Evolutionary conservation across 305 asterid species (phyloP).

Genomic region (Solanum hybrid): DNA sequence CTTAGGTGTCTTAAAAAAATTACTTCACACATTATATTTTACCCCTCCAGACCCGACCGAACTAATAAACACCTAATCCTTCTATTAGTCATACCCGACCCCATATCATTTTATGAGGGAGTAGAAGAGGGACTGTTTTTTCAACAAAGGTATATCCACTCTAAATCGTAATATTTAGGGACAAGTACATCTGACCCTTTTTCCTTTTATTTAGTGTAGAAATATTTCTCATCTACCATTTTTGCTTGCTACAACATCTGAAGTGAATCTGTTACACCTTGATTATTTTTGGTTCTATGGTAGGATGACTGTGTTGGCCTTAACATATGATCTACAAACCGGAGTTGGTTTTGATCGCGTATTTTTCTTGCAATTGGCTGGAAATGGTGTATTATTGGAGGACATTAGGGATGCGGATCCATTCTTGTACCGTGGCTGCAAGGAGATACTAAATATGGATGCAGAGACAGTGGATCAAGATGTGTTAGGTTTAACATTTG

Average conservation of each 20-base stretch:
- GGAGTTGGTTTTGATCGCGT: slow-evolving; percentile 73
- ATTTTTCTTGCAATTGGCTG: slow-evolving; percentile 61
- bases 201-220: neutral
- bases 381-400: slow-evolving; percentile 46
- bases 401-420: slow-evolving; percentile 78
- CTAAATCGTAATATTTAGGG: neutral
- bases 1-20: neutral
- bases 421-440: slow-evolving; percentile 66
- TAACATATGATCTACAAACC: slow-evolving; percentile 76
- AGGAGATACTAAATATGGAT: slow-evolving; percentile 79
- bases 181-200: neutral
- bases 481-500: slow-evolving; percentile 66
- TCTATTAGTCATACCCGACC: neutral
- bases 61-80: neutral
- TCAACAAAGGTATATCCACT: neutral
- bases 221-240: slow-evolving; percentile 14
- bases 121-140: neutral
- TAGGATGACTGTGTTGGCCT: slow-evolving; percentile 66
- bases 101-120: too few species aligned
- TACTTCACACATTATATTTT: too few species aligned
- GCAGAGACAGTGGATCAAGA: slow-evolving; percentile 64
- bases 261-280: slow-evolving; percentile 75
- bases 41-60: neutral
- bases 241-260: slow-evolving; percentile 67
- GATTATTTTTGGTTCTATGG: slow-evolving; percentile 68